Percentiles rank a stretch among this genome's conserved stretches.
Conservation (phyloP, 495 filamentous ascomycete species). For the Melanomma pulvis-pyrius region DNA sequence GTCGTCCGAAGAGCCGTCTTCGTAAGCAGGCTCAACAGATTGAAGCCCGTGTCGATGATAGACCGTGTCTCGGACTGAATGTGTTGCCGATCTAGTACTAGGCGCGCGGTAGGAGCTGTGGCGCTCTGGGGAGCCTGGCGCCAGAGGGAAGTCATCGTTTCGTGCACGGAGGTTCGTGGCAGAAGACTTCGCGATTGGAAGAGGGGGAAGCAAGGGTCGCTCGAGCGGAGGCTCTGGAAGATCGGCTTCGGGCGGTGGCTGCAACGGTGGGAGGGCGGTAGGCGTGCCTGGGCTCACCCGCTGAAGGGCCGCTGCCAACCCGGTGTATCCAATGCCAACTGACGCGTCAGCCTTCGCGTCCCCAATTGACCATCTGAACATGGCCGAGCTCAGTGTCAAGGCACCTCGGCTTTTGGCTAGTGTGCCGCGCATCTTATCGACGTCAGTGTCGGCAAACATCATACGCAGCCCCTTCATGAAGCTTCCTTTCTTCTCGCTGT, state of each 20-base stretch:
- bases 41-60: not conserved
- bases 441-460: constrained; percentile 53
- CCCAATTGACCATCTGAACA: constrained; percentile 53
- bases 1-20: not conserved
- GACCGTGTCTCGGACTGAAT: constrained; percentile 6
- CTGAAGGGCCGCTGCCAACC: constrained; percentile 52
- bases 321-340: constrained; percentile 53
- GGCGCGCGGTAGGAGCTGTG: constrained; percentile 9
- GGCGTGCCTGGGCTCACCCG: constrained; percentile 42
- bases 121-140: not conserved
- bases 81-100: constrained; percentile 5
- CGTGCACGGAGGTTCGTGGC: not conserved
- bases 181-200: not conserved
- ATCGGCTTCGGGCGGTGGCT: constrained; percentile 14
- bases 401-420: constrained; percentile 45
- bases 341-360: constrained; percentile 48
- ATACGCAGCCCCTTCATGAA: constrained; percentile 53
- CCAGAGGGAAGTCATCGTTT: not conserved
- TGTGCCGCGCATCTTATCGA: constrained; percentile 49
- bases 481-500: constrained; percentile 53
- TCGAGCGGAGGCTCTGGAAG: constrained; percentile 10
- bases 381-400: constrained; percentile 49
- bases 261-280: constrained; percentile 7
- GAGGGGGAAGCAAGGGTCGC: not conserved
- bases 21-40: not conserved